Evolutionary conservation across 164 flowering plant species (phyloP).

Genomic region (Piper betle): DNA sequence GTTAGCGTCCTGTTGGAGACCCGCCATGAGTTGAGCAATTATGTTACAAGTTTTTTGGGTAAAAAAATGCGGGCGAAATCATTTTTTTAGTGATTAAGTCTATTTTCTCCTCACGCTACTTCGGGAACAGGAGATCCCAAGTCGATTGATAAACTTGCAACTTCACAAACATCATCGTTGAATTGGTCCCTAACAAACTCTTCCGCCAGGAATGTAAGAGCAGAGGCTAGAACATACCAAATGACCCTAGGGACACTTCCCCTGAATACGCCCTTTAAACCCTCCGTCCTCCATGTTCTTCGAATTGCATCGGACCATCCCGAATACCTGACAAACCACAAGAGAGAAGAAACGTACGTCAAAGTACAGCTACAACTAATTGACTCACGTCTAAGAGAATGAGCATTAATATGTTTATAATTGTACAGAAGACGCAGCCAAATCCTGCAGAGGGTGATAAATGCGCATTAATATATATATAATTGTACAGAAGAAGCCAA

Average conservation of each 20-base stretch:
- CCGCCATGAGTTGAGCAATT: too few species aligned
- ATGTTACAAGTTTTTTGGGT: too few species aligned
- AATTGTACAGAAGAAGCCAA: too few species aligned
- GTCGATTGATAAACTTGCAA: slow-evolving; percentile 39
- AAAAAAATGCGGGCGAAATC: too few species aligned
- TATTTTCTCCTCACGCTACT: slow-evolving; percentile 14
- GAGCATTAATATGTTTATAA: slow-evolving; percentile 1
- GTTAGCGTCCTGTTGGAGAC: too few species aligned
- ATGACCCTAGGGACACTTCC: slow-evolving; percentile 82
- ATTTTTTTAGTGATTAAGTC: too few species aligned
- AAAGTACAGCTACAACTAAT: too few species aligned
- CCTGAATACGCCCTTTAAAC: slow-evolving; percentile 57
- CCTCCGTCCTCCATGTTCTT: slow-evolving; percentile 61
- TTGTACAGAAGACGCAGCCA: too few species aligned
- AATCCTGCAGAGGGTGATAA: too few species aligned
- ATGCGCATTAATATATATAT: too few species aligned
- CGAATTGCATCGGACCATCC: slow-evolving; percentile 71
- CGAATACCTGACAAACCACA: slow-evolving; percentile 55
- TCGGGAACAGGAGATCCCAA: slow-evolving; percentile 28
- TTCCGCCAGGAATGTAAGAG: slow-evolving; percentile 88
- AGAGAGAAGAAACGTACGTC: too few species aligned
- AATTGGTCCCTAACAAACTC: slow-evolving; percentile 80
- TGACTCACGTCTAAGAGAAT: too few species aligned
- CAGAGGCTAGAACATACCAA: slow-evolving; percentile 94
- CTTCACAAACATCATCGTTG: slow-evolving; percentile 26